phyloP scores from a whole-genome alignment of 177 flowering plant genomes.

The Vitis hybrid region DNA sequence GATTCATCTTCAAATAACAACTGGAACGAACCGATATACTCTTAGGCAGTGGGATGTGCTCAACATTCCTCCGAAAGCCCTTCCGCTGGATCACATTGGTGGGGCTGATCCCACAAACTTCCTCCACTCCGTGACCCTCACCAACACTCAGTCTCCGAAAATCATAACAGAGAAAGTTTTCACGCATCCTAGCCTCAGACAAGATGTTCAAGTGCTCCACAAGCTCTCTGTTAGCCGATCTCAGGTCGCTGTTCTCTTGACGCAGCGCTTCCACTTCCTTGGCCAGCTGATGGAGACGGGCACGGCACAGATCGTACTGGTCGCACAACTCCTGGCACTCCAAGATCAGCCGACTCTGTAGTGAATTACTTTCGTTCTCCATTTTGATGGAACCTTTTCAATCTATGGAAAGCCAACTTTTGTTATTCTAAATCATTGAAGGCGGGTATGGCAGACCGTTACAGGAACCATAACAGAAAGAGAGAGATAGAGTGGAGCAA shows the following conservation, averaged over 20 bases:
- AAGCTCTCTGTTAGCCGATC: constrained; percentile 23
- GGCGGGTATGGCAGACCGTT: too few species aligned
- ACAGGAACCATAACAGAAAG: too few species aligned
- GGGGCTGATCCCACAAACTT: constrained; percentile 5
- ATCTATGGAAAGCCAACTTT: too few species aligned
- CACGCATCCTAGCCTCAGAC: constrained; percentile 10
- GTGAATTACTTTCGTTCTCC: too few species aligned
- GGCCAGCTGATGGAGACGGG: constrained; percentile 19
- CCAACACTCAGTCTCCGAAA: constrained; percentile 1
- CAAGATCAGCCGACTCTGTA: constrained; percentile 33
- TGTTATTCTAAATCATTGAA: too few species aligned
- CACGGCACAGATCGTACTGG: constrained; percentile 25
- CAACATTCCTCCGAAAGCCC: constrained; percentile 5
- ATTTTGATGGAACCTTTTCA: too few species aligned
- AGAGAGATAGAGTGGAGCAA: too few species aligned
- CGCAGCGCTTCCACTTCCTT: constrained; percentile 23
- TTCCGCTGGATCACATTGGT: constrained; percentile 11
- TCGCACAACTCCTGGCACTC: constrained; percentile 29
- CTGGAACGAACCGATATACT: constrained; percentile 34
- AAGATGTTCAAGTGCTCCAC: constrained; percentile 19
- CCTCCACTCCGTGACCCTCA: neutral
- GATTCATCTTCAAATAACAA: constrained; percentile 12
- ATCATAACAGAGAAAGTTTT: constrained; percentile 5
- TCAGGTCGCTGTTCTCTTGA: constrained; percentile 25
- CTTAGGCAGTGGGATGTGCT: constrained; percentile 27